Conservation (phyloP, 2,329 filamentous ascomycete species). For the Dryadomyces quercivorus region DNA sequence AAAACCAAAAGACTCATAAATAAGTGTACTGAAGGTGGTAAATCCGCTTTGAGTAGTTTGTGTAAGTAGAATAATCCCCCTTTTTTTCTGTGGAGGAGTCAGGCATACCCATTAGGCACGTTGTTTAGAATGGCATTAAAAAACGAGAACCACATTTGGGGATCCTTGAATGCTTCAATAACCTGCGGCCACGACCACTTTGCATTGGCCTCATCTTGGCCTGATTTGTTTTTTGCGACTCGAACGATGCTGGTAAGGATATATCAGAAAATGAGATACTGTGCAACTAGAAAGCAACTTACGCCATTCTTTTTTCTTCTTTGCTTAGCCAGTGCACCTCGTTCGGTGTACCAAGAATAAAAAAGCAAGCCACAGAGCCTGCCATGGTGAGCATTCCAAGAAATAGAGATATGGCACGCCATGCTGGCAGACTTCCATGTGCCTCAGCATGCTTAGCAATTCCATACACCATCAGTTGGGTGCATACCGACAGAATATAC, state of each 20-base stretch:
- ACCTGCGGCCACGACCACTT: not conserved
- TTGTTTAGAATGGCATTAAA: not conserved
- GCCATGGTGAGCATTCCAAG: conserved; percentile 21
- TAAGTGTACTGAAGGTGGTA: conserved; percentile 8
- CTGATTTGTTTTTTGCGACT: not conserved
- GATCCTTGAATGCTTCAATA: not conserved
- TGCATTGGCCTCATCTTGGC: not conserved
- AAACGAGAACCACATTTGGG: conserved; percentile 1
- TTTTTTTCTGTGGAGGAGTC: not conserved
- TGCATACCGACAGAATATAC: conserved; percentile 23
- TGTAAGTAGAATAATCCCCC: conserved; percentile 1
- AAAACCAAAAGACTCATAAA: conserved; percentile 10
- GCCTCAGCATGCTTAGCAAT: conserved; percentile 15
- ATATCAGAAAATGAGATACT: not conserved
- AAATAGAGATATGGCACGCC: conserved; percentile 20
- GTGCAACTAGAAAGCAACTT: not conserved
- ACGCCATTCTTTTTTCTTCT: conserved; percentile 23
- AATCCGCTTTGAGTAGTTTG: conserved; percentile 9
- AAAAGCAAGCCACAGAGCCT: conserved; percentile 19
- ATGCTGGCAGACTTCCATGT: conserved; percentile 1
- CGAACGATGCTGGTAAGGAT: not conserved
- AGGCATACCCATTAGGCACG: conserved; percentile 1
- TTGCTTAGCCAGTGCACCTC: conserved; percentile 23
- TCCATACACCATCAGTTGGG: conserved; percentile 23
- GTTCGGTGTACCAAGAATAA: conserved; percentile 23